Base-by-base conservation (phyloP, 805 yeast species). In the Candida oleophila region DNA sequence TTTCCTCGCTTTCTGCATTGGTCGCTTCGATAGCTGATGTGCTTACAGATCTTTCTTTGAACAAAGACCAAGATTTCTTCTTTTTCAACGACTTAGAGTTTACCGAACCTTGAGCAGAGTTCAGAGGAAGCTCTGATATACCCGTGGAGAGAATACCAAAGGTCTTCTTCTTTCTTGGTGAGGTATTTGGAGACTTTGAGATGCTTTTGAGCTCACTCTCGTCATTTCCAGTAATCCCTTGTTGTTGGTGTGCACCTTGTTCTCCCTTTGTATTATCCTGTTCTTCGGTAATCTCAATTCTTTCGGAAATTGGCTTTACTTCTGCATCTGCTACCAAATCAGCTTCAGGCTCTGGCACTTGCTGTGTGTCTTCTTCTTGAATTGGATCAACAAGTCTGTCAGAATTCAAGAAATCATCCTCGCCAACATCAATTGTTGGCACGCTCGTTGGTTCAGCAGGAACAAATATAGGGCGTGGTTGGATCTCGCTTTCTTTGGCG, bases 61-160 rank as follows among this genome's bases (percentile, higher is more conserved):
- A 52, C 77, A 76, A 72, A 8, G 64, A 62, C 76, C 76, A 72
- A 12, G 71, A 61, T 50, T 69, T 68, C 56, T 69, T 72, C 57
- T 65, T 66, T 44, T 61, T 56, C 41, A 64, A 53, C 38, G 50
- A 56, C 53, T 55, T 59, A 37, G 41, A 42, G 4, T 42, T 43
- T 22, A 50, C 54, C 9, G 42, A 20, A 11, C 38, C 49, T 3
- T 46, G 36, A 14, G 38, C 44, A 15, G 42, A 22, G 22, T 39
- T 38, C 8, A 41, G 18, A 3, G 39, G 22, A 19, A n/a, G 22
- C 35, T 33, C 18, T 14, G 36, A 7, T 8, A 15, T 34, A 16
- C 14, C 14, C 19, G 41, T 18, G n/a, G 42, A 39, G 12, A 51
- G 43, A 11, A 46, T 22, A 5, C 55, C 56, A 44, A 53, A 51